These are phyloP conservation scores for Phytopythium montanum DNA, from an alignment of 352 stramenopile species.

Conservation along the genomic window DNA sequence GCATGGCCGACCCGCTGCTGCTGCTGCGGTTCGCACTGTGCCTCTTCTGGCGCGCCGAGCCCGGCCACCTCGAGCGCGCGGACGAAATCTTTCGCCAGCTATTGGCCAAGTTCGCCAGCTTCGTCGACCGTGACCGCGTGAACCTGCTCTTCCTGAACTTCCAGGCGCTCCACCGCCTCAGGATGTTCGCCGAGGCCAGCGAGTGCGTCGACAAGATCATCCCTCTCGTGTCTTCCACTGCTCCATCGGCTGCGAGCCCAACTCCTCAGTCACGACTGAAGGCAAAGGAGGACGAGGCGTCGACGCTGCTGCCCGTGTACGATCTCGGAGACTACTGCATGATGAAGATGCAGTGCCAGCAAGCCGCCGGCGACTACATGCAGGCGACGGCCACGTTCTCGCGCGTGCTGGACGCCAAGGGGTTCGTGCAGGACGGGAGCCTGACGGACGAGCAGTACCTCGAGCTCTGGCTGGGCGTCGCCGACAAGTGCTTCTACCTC, in stretches of 20 bases:
- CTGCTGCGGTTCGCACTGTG: slow-evolving; percentile 60
- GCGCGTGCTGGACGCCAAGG: slow-evolving; percentile 29
- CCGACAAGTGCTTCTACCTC: slow-evolving; percentile 60
- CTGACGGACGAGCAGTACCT: slow-evolving; percentile 53
- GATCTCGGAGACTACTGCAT: slow-evolving; percentile 45
- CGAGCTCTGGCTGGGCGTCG: slow-evolving; percentile 43
- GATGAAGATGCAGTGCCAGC: slow-evolving; percentile 69
- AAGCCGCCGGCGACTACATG: slow-evolving; percentile 51
- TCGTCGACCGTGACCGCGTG: slow-evolving; percentile 54
- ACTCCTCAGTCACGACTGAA: not conserved
- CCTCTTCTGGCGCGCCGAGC: slow-evolving; percentile 50
- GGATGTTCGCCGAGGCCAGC: slow-evolving; percentile 46
- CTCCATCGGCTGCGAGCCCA: not conserved
- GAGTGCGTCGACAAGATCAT: slow-evolving; percentile 48
- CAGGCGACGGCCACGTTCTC: slow-evolving; percentile 47
- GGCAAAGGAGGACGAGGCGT: not conserved
- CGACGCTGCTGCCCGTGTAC: slow-evolving; percentile 13
- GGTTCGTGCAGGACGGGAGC: slow-evolving; percentile 21
- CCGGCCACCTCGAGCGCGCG: slow-evolving; percentile 46
- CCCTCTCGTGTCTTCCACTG: not conserved
- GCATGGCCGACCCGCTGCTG: slow-evolving; percentile 50
- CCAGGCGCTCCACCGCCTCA: slow-evolving; percentile 50
- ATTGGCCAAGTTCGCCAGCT: slow-evolving; percentile 48
- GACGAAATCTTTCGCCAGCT: slow-evolving; percentile 56
- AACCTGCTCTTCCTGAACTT: slow-evolving; percentile 64